Evolutionary conservation across 805 yeast genomes (phyloP), one percentile per base, ranked within the genome.

Genomic region (Huiozyma sinensis): DNA sequence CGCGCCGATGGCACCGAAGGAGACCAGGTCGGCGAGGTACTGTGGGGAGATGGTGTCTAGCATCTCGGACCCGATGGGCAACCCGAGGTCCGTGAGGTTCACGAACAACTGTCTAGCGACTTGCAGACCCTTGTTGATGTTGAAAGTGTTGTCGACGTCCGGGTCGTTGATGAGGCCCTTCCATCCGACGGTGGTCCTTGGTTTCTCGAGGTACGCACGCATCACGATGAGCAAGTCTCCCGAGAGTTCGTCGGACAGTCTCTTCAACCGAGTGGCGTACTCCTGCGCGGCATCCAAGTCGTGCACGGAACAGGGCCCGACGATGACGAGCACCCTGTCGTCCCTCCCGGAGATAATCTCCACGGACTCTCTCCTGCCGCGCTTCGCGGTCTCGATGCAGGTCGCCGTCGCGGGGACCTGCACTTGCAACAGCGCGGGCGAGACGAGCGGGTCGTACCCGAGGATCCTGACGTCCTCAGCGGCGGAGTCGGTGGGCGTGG

Each of bases 141-240:
- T 83, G 77, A 83, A 92, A 40, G 96, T 73, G 59, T 84, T 83
- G 67, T 90, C 86, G 48, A 90, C 77, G 59, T 90, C 95, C 39
- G 98, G 98, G 67, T 90, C 98, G 66, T 90, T 90, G 63, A 90
- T 88, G 58, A 90, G 73, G 57, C 98, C 98, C 69, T 90, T 90
- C 98, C 98, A 90, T 52, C 98, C 98, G 44, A 90, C 97, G 27
- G 97, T 90, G 50, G 98, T 90, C 73, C 98, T 83, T 58, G 98
- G 98, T 69, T 90, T 90, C 70, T 90, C 98, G 54, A 90, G 74
- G 75, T 90, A 90, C 6, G 97, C 97, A 71, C 98, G 83, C 98
- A 90, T 90, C 51, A 90, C 76, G 47, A 90, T 76, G 44, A 81
- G 83, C 45, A 90, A 72, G 52, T 90, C 97, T 44, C 72, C 77